Percentiles rank a stretch among this genome's conserved stretches.
These are phyloP conservation scores for Pleomassaria siparia DNA, from an alignment of 2,329 filamentous ascomycete genomes.

Conservation along the genomic window DNA sequence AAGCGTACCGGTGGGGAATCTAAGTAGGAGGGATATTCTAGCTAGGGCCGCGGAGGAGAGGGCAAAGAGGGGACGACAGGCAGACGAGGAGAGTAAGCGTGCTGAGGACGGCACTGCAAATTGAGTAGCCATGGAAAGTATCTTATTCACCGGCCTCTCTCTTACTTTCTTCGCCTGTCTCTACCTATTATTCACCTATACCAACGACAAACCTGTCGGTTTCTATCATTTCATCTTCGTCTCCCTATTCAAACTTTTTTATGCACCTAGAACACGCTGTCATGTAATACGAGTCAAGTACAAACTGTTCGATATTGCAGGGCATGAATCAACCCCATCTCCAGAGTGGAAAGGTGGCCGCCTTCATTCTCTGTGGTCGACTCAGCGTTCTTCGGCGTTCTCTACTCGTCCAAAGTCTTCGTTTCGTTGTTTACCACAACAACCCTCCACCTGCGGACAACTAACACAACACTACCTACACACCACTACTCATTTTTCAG, in stretches of 20 bases:
- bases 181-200: not conserved
- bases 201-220: not conserved
- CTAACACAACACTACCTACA: no score
- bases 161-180: no score
- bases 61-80: slow-evolving; percentile 53
- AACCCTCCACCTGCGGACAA: no score
- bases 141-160: not conserved
- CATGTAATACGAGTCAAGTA: no score
- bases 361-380: no score
- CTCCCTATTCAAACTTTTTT: not conserved
- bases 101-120: not conserved
- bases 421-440: no score
- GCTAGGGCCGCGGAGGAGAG: slow-evolving; percentile 73
- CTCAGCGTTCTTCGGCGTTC: no score
- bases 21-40: slow-evolving; percentile 72
- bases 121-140: not conserved
- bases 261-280: not conserved
- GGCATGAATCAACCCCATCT: no score
- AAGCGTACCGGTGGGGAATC: slow-evolving; percentile 41
- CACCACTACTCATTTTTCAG: no score
- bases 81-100: slow-evolving; percentile 40
- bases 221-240: not conserved
- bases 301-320: no score
- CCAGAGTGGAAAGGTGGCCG: no score
- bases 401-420: no score